Percentiles rank a stretch among this genome's conserved stretches.
phyloP scores from a whole-genome alignment of 768 basidiomycete genomes.

The Sporobolomyces roseus region DNA sequence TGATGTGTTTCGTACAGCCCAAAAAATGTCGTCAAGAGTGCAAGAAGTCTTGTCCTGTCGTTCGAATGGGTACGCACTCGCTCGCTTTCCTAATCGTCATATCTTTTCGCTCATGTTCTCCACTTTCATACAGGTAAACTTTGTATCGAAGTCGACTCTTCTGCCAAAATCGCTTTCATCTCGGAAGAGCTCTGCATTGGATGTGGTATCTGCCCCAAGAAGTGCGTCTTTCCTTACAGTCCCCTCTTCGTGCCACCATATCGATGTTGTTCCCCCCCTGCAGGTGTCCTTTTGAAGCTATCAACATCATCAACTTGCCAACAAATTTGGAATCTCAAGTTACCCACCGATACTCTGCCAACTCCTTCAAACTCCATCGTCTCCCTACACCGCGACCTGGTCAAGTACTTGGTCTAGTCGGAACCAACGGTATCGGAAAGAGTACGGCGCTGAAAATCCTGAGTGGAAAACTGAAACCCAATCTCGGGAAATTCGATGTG shows the following conservation, averaged over 20 bases:
- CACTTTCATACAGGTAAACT: conserved; percentile 68
- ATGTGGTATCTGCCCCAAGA: conserved; percentile 99
- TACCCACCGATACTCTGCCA: conserved; percentile 96
- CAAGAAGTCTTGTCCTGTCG: conserved; percentile 97
- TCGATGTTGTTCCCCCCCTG: background rate
- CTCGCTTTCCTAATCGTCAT: too few species aligned
- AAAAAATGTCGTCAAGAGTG: conserved; percentile 89
- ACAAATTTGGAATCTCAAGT: conserved; percentile 94
- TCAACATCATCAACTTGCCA: conserved; percentile 96
- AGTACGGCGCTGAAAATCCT: conserved; percentile 95
- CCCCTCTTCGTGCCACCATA: background rate
- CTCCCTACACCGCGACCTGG: conserved; percentile 95
- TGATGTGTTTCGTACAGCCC: conserved; percentile 55
- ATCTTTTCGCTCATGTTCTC: too few species aligned
- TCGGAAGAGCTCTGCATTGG: conserved; percentile 98
- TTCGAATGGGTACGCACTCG: conserved; percentile 76
- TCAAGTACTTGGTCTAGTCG: conserved; percentile 96
- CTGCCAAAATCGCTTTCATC: conserved; percentile 86
- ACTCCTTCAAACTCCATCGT: conserved; percentile 97
- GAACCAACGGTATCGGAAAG: conserved; percentile 99
- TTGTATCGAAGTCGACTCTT: conserved; percentile 92
- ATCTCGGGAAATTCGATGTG: conserved; percentile 93
- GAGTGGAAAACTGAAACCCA: conserved; percentile 95
- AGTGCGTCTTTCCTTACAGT: conserved; percentile 57
- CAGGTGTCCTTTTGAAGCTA: conserved; percentile 98